Percentiles rank a stretch among this genome's conserved stretches.
phyloP scores from a whole-genome alignment of 1,284 basidiomycete species.

The Cryptococcus jaspeensis region DNA sequence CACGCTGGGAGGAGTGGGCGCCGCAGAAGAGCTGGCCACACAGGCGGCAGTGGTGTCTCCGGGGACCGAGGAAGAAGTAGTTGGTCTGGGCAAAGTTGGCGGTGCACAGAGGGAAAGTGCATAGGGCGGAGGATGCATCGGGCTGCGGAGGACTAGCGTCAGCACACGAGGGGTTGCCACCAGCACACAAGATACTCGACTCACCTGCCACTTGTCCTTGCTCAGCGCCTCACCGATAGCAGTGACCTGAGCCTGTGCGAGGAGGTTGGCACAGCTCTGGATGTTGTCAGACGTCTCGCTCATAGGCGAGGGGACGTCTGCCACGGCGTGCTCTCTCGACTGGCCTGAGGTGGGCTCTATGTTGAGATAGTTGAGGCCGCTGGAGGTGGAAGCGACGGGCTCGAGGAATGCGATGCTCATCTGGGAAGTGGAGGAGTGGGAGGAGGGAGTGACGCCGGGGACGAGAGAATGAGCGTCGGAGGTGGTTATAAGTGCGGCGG shows the following conservation, averaged over 20 bases:
- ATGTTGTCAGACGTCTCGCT: constrained; percentile 7
- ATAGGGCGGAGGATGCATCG: constrained; percentile 37
- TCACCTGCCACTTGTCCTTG: constrained; percentile 37
- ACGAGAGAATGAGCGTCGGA: background rate
- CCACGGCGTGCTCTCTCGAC: constrained; percentile 15
- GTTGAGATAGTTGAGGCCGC: constrained; percentile 24
- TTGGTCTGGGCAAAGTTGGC: constrained; percentile 39
- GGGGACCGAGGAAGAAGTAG: constrained; percentile 34
- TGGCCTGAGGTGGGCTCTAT: constrained; percentile 17
- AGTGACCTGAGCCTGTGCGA: constrained; percentile 12
- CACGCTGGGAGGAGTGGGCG: constrained; percentile 31
- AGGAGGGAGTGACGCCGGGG: constrained; percentile 6
- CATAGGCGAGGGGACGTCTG: constrained; percentile 8
- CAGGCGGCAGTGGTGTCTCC: constrained; percentile 45
- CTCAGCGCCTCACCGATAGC: constrained; percentile 24
- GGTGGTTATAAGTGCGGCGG: background rate
- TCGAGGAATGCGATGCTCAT: constrained; percentile 17
- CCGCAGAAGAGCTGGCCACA: constrained; percentile 44
- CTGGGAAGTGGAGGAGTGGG: background rate
- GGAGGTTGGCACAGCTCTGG: constrained; percentile 11
- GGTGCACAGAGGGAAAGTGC: constrained; percentile 41
- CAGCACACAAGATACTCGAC: no score
- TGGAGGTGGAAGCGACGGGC: constrained; percentile 25
- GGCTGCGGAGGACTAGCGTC: constrained; percentile 13
- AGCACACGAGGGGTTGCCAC: no score